These are phyloP conservation scores for Brassica carinata DNA, from an alignment of 345 rosid species.

Conservation along the genomic window DNA sequence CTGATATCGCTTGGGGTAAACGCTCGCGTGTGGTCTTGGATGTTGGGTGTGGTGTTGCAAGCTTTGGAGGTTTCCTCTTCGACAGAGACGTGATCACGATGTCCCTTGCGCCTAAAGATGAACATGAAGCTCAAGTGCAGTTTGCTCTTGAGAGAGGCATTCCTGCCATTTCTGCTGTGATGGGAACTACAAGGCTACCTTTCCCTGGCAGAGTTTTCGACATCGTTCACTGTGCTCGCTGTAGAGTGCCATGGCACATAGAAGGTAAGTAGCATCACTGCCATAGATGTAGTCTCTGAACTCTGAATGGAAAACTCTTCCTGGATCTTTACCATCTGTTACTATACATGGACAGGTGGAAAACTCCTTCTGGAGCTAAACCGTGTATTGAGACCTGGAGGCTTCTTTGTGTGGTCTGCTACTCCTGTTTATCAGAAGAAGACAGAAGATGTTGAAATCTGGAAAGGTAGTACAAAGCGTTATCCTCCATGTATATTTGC, in stretches of 20 bases:
- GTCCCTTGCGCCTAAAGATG: conserved; percentile 99
- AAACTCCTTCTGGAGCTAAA: conserved; percentile 90
- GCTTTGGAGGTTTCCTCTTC: conserved; percentile 95
- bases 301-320: background rate
- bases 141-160: conserved; percentile 99
- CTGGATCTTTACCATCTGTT: background rate
- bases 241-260: conserved; percentile 99
- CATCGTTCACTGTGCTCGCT: conserved; percentile 93
- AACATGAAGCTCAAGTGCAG: conserved; percentile 98
- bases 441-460: conserved; percentile 78
- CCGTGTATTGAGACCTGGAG: conserved; percentile 86
- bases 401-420: conserved; percentile 96
- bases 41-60: conserved; percentile 99
- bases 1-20: conserved; percentile 87
- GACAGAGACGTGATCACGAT: conserved; percentile 83
- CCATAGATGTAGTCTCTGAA: background rate
- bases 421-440: conserved; percentile 92
- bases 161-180: conserved; percentile 94
- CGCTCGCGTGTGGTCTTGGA: conserved; percentile 82
- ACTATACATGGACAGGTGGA: conserved; percentile 57
- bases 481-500: conserved; percentile 5
- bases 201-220: conserved; percentile 92
- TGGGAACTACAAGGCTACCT: conserved; percentile 96
- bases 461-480: conserved; percentile 62
- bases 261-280: conserved; percentile 61